Conservation (phyloP, 2,329 filamentous ascomycete genomes). For the Trichoderma simmonsii region DNA sequence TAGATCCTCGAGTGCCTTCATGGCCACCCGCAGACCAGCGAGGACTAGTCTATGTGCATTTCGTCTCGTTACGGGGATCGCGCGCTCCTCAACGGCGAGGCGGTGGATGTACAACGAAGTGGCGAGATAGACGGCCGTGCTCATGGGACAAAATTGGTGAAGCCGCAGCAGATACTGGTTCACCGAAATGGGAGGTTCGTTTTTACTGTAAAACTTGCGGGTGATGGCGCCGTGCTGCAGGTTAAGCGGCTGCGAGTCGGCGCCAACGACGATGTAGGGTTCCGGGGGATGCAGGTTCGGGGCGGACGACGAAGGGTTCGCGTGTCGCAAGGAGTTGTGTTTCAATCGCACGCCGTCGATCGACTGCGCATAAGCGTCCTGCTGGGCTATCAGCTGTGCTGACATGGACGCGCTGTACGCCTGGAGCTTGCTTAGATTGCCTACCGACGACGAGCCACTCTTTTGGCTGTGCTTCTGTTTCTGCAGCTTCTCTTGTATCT, state of each 20-base stretch:
- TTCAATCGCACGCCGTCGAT: constrained; percentile 57
- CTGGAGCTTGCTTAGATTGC: constrained; percentile 23
- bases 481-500: background rate
- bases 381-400: constrained; percentile 28
- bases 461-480: background rate
- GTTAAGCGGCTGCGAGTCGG: constrained; percentile 68
- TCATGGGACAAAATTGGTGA: constrained; percentile 90
- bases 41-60: constrained; percentile 86
- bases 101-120: constrained; percentile 84
- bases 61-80: constrained; percentile 74
- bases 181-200: constrained; percentile 76
- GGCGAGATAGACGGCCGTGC: constrained; percentile 87
- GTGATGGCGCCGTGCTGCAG: constrained; percentile 83
- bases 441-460: constrained; percentile 15
- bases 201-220: constrained; percentile 89
- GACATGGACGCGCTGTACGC: constrained; percentile 30
- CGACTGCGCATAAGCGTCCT: constrained; percentile 24
- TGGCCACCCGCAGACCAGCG: constrained; percentile 79
- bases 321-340: constrained; percentile 30
- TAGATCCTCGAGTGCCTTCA: constrained; percentile 92
- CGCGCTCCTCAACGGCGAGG: constrained; percentile 71
- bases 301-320: constrained; percentile 17
- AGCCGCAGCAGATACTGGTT: constrained; percentile 83
- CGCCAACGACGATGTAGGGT: constrained; percentile 62
- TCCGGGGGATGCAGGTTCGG: constrained; percentile 30